Base-by-base conservation (phyloP, 192 early-diverging fungal genomes). In the Nowakowskiella sp. region DNA sequence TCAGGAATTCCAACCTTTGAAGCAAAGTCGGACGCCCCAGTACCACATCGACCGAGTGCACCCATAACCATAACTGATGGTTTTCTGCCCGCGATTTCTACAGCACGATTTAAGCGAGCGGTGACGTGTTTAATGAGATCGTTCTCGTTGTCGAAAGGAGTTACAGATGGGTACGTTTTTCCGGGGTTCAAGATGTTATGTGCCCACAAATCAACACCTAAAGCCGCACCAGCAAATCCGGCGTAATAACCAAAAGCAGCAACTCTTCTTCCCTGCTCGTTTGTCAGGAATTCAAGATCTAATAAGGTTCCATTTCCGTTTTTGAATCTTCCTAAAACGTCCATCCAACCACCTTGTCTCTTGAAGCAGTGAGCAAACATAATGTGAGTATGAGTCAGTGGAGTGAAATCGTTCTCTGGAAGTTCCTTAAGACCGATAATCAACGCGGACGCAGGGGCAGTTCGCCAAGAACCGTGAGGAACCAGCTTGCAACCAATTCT, bases 281-380 rank as follows among this genome's bases (percentile, higher is more conserved):
- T 86, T 27, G 81, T 75, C 70, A 98, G 70, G 68, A 95, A 98
- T 80, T 98, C 94, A 22, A 98, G 72, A 70, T 98, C 94, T 47
- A 92, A 70, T 60, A 98, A 76, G 22, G 80, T 75, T 10, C 94
- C 94, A 27, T 89, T 78, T 13, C 91, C 94, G 43, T 69, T 62
- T 62, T 83, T 73, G 60, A 98, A 98, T 49, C 92, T 80, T 28
- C 60, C 68, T 24, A 98, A 72, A 27, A 95, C 81, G 31, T 94
- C 84, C 60, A 79, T 81, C 94, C 94, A 97, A 16, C 92, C 94
- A 50, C 71, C 86, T 70, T 97, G 94, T 56, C 78, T 70, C 81
- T 97, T 97, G 80, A 81, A 97, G 76, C 94, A 97, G 68, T 97
- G 94, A 34, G 94, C 94, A 68, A 97, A 97, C 79, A 93, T 92